These are phyloP conservation scores for Candida odintsovae DNA, from an alignment of 805 yeast species.

Conservation along the genomic window DNA sequence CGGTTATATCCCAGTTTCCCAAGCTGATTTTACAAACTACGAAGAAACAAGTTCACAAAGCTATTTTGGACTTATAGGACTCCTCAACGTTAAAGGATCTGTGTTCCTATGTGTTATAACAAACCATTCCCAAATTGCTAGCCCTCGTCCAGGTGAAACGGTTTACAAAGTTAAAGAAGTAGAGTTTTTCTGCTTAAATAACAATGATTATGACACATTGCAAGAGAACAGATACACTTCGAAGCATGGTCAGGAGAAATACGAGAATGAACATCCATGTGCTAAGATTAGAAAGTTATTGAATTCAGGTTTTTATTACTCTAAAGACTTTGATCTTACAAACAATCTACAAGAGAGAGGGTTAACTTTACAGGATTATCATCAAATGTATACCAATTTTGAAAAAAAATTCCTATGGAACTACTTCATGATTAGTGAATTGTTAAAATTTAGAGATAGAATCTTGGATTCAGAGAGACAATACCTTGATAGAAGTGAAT, in stretches of 20 bases:
- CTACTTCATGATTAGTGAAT: slow-evolving; percentile 71
- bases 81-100: slow-evolving; percentile 47
- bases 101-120: slow-evolving; percentile 57
- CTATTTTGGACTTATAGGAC: slow-evolving; percentile 57
- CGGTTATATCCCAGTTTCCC: slow-evolving; percentile 43
- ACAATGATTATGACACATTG: slow-evolving; percentile 44
- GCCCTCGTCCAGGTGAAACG: slow-evolving; percentile 48
- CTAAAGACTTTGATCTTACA: slow-evolving; percentile 86
- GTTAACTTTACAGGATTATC: slow-evolving; percentile 30
- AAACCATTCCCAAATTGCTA: slow-evolving; percentile 48
- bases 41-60: slow-evolving; percentile 30
- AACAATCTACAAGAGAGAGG: slow-evolving; percentile 72
- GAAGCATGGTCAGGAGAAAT: slow-evolving; percentile 24
- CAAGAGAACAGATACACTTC: slow-evolving; percentile 18
- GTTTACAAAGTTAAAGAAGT: slow-evolving; percentile 53
- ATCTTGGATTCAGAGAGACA: slow-evolving; percentile 53
- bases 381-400: slow-evolving; percentile 39
- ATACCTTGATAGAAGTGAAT: slow-evolving; percentile 59
- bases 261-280: slow-evolving; percentile 68
- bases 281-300: slow-evolving; percentile 66
- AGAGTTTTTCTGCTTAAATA: slow-evolving; percentile 58
- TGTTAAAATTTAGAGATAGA: slow-evolving; percentile 64
- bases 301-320: slow-evolving; percentile 82
- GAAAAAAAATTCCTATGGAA: slow-evolving; percentile 91
- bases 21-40: slow-evolving; percentile 34